These are phyloP conservation scores for Achlya hypogyna DNA, from an alignment of 352 stramenopile genomes.

Conservation along the genomic window DNA sequence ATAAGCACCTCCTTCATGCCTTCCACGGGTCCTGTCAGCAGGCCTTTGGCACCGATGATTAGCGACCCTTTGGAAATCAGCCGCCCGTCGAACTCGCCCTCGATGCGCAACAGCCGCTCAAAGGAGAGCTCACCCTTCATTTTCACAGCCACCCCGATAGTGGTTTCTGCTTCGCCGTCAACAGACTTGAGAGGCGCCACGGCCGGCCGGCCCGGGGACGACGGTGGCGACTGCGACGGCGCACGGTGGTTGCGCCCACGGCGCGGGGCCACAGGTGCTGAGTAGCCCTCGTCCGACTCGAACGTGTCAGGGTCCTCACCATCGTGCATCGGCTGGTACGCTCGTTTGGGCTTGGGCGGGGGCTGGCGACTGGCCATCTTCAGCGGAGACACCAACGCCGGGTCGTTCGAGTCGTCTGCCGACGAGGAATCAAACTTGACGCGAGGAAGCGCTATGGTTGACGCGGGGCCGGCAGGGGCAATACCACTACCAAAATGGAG, in stretches of 20 bases:
- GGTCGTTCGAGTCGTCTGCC: not conserved
- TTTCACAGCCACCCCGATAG: conserved; percentile 70
- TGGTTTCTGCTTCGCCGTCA: conserved; percentile 69
- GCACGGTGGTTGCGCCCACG: conserved; percentile 44
- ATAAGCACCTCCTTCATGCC: conserved; percentile 86
- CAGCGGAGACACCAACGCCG: not conserved
- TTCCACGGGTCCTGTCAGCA: conserved; percentile 70
- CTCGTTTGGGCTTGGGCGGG: conserved; percentile 63
- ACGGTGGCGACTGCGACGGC: conserved; percentile 52
- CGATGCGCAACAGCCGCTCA: conserved; percentile 79
- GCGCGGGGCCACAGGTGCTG: conserved; percentile 35
- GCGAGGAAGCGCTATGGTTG: conserved; percentile 20
- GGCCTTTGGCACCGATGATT: conserved; percentile 71
- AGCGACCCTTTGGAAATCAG: conserved; percentile 84
- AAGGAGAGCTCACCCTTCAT: conserved; percentile 88
- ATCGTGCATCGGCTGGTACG: conserved; percentile 33
- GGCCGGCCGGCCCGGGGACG: conserved; percentile 30
- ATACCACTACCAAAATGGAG: not conserved
- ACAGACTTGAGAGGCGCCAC: conserved; percentile 53
- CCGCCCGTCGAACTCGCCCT: conserved; percentile 85
- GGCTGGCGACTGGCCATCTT: conserved; percentile 31
- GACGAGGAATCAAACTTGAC: conserved; percentile 20
- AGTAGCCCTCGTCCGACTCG: conserved; percentile 14
- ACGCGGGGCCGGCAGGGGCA: not conserved
- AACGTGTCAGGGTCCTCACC: conserved; percentile 45